A percentile compares a stretch with the other conserved stretches of the same genome.
phyloP scores from a whole-genome alignment of 345 rosid species.

The Bruguiera parviflora region DNA sequence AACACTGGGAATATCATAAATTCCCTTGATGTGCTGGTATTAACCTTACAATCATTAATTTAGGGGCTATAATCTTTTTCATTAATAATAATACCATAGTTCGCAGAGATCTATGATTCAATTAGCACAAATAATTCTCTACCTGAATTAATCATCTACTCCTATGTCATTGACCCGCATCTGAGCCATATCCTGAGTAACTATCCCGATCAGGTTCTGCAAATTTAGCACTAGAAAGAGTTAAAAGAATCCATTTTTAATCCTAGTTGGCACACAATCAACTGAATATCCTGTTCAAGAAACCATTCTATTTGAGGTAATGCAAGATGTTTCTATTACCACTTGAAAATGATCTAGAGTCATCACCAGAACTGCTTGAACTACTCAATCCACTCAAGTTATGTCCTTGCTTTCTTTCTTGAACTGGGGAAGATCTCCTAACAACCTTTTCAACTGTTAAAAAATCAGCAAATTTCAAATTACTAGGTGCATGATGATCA shows the following conservation, averaged over 20 bases:
- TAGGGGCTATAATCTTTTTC: no score
- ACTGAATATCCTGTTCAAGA: conserved; percentile 3
- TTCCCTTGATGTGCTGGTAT: background rate
- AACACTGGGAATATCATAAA: background rate
- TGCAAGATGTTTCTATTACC: conserved; percentile 27
- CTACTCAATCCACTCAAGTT: conserved; percentile 36
- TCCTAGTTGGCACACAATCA: background rate
- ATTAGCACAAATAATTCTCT: background rate
- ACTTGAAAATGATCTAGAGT: conserved; percentile 47
- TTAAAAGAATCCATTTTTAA: background rate
- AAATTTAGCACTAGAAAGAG: conserved; percentile 9
- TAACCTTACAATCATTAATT: background rate
- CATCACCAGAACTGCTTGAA: conserved; percentile 47
- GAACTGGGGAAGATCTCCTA: conserved; percentile 23
- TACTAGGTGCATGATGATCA: background rate
- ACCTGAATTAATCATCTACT: conserved; percentile 30
- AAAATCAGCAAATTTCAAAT: conserved; percentile 8
- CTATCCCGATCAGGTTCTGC: conserved; percentile 44
- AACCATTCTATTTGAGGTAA: background rate
- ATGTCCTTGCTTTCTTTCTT: conserved; percentile 32
- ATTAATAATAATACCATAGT: background rate
- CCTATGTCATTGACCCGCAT: conserved; percentile 21
- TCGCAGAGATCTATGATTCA: conserved; percentile 3
- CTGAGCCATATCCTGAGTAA: conserved; percentile 35
- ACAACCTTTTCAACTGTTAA: conserved; percentile 26